Base-by-base conservation (phyloP, 1,284 basidiomycete species). In the Puccinia polysora region DNA sequence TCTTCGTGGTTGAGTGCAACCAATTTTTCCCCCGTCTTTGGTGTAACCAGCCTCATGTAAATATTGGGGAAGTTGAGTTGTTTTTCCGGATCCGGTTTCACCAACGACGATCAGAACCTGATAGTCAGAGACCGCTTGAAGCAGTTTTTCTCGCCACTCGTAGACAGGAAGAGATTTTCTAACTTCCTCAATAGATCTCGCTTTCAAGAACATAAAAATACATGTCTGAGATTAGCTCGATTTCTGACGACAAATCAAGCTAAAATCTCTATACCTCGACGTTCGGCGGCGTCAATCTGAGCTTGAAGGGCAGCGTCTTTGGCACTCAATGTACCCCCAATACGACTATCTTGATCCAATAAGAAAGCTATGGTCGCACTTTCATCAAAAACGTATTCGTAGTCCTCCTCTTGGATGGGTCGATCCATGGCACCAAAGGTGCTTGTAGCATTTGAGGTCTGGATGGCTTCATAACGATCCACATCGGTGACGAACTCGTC, bases 321-420 rank as follows among this genome's bases (percentile, higher is more conserved):
- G n/a, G 89, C 87, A 74, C 87, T 90, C 84, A 96, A 84, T 67
- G 77, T 81, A 12, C 83, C 84, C 12, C 75, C 79, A 28, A 79
- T 76, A 55, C 76, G 70, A 59, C 77, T 76, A 73, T 87, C 85
- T 32, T 88, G 89, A 64, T 86, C 86, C 79, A 91, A 78, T 20
- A 87, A 87, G 81, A 97, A 99, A 77, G 92, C 85, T 80, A 99
- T 98, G 23, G 91, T 93, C 81, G 97, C 93, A 76, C 86, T 89
- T 80, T 97, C 95, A 81, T 99, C 95, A 78, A 98, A 97, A 47
- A 99, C 95, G 80, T 93, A 99, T 75, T 98, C 95, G 79, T 96
- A 98, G 30, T 81, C 82, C 62, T 87, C 86, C 53, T 92, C 91
- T 32, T 88, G 86, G 28, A 89, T 74, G 73, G 90, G 87, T 80